Evolutionary conservation across 2,329 filamentous ascomycete genomes (phyloP), one percentile per base, ranked within the genome.

Genomic region (Hypoxylon rubiginosum): DNA sequence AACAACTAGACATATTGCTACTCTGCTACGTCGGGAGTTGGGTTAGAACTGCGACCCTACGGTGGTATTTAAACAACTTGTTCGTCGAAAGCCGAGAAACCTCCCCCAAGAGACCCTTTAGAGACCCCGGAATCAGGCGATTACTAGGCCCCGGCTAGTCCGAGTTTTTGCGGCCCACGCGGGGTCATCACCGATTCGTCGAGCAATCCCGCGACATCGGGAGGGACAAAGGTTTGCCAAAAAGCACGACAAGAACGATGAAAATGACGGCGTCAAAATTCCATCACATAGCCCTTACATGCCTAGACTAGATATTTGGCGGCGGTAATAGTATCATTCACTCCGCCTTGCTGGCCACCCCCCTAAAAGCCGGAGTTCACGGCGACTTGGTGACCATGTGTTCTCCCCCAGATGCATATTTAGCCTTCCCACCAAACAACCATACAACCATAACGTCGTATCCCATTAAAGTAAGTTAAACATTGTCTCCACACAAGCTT

Each of bases 101-200:
- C 17, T 36, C 24, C 36, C 34, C 50, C n/a, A n/a, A n/a, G n/a
- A n/a, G n/a, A n/a, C n/a, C n/a, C n/a, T n/a, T n/a, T 26, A 36
- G 32, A 45, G 46, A 60, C 48, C 53, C 62, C 66, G 62, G 62
- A 56, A 57, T 59, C 43, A 46, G 34, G 55, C 56, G 51, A 57
- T 62, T 66, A 63, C 62, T 63, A 55, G 55, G 26, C 26, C 54
- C n/a, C 49, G 62, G 56, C 28, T 59, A 66, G 51, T 41, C 53
- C 60, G 64, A 60, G 43, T 52, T 45, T 52, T n/a, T n/a, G 52
- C 32, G 58, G 45, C 21, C 56, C 64, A 57, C 64, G 64, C 64
- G 64, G 67, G 64, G 64, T 64, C 51, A 17, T 39, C 48, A 54
- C 64, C 67, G 64, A 69, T 69, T 69, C 63, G 67, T 55, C 56